Percentiles rank a stretch among this genome's conserved stretches.
Conservation (phyloP, 768 basidiomycete species). For the Russula virescens region DNA sequence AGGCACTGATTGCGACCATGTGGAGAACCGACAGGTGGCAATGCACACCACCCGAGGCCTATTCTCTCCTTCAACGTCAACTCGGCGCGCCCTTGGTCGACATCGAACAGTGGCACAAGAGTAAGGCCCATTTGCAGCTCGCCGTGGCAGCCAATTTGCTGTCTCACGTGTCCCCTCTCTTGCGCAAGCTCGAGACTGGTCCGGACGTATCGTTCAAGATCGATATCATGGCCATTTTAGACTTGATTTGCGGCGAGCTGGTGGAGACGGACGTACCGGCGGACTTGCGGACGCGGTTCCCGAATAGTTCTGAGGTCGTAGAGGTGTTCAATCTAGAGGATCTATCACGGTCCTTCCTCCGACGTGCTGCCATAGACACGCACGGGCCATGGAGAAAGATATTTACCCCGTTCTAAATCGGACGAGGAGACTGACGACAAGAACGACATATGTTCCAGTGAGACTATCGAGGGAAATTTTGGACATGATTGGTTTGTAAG, state of each 20-base stretch:
- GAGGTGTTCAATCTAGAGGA: neutral
- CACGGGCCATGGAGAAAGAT: slow-evolving; percentile 7
- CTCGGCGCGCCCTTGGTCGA: neutral
- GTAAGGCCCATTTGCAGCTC: neutral
- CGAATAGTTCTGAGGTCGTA: slow-evolving; percentile 2
- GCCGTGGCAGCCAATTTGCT: slow-evolving; percentile 9
- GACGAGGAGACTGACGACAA: neutral
- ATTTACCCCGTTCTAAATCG: neutral
- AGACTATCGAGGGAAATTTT: too few relatives aligned
- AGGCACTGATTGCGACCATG: slow-evolving; percentile 5
- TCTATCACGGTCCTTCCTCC: neutral
- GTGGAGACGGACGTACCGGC: neutral
- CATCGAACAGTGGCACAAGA: neutral
- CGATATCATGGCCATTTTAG: slow-evolving; percentile 9
- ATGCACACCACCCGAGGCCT: slow-evolving; percentile 1
- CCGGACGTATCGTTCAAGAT: neutral
- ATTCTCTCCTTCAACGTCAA: slow-evolving; percentile 8
- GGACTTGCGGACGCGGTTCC: slow-evolving; percentile 2
- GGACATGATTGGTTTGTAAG: too few relatives aligned
- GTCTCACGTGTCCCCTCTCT: neutral
- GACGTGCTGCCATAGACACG: neutral
- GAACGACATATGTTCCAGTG: too few relatives aligned
- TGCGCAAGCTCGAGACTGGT: neutral
- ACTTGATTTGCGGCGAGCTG: slow-evolving; percentile 7
- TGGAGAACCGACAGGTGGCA: slow-evolving; percentile 7